A percentile compares a stretch with the other conserved stretches of the same genome.
phyloP scores from a whole-genome alignment of 2,329 filamentous ascomycete genomes.

The Canariomyces notabilis region DNA sequence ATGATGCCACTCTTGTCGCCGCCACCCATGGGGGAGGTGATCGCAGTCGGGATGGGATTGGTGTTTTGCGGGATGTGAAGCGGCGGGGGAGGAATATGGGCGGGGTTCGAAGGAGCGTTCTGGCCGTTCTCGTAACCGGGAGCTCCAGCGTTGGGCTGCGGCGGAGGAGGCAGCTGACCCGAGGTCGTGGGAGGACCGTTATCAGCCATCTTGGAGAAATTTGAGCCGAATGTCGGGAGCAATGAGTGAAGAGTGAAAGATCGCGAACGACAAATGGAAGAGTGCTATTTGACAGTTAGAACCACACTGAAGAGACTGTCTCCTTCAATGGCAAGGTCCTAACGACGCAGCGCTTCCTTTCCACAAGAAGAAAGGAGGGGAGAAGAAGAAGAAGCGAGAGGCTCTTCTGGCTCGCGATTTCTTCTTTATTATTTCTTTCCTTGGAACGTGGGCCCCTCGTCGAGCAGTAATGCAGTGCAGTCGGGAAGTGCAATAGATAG shows the following conservation, averaged over 20 bases:
- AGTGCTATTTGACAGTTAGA: slow-evolving; percentile 16
- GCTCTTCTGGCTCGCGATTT: background rate
- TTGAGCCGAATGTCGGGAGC: slow-evolving; percentile 18
- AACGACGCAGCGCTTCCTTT: slow-evolving; percentile 2
- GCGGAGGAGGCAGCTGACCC: slow-evolving; percentile 64
- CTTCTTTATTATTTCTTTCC: no score
- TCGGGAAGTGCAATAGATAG: background rate
- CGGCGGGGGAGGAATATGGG: slow-evolving; percentile 84
- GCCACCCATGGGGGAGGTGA: slow-evolving; percentile 78
- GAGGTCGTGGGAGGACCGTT: slow-evolving; percentile 57
- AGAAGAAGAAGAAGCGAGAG: background rate
- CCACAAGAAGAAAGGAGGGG: slow-evolving; percentile 1
- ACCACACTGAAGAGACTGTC: slow-evolving; percentile 19
- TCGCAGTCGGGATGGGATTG: slow-evolving; percentile 88
- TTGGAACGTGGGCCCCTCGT: background rate
- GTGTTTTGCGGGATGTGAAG: slow-evolving; percentile 95
- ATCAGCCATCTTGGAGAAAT: slow-evolving; percentile 65
- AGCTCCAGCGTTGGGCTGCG: slow-evolving; percentile 63
- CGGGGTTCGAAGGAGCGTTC: slow-evolving; percentile 62
- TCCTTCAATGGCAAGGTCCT: background rate
- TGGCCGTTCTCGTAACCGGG: slow-evolving; percentile 74
- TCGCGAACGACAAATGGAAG: slow-evolving; percentile 22
- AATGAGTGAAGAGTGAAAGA: slow-evolving; percentile 9
- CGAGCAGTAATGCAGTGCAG: background rate
- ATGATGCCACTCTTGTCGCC: slow-evolving; percentile 61